Percentiles rank a stretch among this genome's conserved stretches.
Evolutionary conservation across 495 filamentous ascomycete species (phyloP).

Genomic region (Tuber indicum): DNA sequence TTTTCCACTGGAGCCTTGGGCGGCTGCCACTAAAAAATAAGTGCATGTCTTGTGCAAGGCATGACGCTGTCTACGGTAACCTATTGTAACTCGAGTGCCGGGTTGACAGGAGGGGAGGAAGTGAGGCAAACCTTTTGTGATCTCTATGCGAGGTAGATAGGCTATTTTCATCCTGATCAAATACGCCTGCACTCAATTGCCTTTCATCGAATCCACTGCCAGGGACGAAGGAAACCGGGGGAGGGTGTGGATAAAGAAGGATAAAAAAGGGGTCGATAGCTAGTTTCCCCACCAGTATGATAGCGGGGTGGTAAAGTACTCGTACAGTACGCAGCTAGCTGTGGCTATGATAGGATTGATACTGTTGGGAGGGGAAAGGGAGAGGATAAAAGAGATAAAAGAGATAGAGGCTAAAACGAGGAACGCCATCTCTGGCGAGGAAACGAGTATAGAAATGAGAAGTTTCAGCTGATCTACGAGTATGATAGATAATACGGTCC

Average conservation of each 20-base stretch:
- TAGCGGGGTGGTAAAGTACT: neutral
- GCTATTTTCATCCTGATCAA: neutral
- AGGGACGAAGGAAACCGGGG: neutral
- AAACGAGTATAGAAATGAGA: too few relatives aligned
- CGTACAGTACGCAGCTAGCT: neutral
- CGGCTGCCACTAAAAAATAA: neutral
- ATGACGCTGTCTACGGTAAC: neutral
- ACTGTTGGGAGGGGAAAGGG: neutral
- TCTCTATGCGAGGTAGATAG: neutral
- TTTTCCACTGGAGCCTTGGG: neutral
- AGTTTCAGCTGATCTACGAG: too few relatives aligned
- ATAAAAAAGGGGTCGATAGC: neutral
- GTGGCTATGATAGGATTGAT: neutral
- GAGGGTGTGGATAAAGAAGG: neutral
- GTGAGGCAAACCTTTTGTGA: neutral
- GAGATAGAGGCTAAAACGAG: neutral
- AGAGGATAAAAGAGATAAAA: neutral
- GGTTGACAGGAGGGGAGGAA: neutral
- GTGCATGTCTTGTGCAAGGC: neutral
- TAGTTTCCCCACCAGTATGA: neutral
- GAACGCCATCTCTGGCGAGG: too few relatives aligned
- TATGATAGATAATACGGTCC: too few relatives aligned
- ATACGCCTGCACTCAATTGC: neutral
- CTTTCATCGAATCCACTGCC: constrained; percentile 1
- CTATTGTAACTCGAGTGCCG: neutral